Evolutionary conservation across 371 early-diverging fungal species (phyloP).

Genomic region (Zychaea mexicana): DNA sequence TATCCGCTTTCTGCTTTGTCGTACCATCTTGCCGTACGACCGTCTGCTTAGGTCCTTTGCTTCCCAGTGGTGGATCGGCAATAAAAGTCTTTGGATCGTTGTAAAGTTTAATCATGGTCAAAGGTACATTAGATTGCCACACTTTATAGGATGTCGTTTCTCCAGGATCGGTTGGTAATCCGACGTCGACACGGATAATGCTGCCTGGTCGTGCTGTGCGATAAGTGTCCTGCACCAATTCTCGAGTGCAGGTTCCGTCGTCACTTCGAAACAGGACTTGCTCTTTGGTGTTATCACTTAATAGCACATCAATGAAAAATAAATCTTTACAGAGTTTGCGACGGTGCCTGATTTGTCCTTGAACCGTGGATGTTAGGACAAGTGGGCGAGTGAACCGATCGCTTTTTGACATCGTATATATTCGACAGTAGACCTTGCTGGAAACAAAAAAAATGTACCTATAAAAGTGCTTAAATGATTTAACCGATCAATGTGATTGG

Average conservation of each 20-base stretch:
- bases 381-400: conserved; percentile 9
- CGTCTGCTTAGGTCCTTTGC: conserved; percentile 18
- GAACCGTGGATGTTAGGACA: neutral
- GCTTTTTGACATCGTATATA: neutral
- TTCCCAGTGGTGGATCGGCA: conserved; percentile 47
- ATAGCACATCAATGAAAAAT: conserved; percentile 55
- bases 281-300: conserved; percentile 25
- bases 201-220: conserved; percentile 41
- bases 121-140: conserved; percentile 42
- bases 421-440: neutral
- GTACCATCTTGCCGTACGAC: conserved; percentile 18
- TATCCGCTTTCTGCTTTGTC: conserved; percentile 17
- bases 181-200: conserved; percentile 29
- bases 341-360: conserved; percentile 50
- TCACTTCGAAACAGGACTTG: conserved; percentile 56
- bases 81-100: conserved; percentile 28
- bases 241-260: conserved; percentile 29
- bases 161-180: conserved; percentile 30
- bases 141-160: conserved; percentile 44
- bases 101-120: conserved; percentile 35
- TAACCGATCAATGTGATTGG: too few relatives aligned
- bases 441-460: too few relatives aligned
- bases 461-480: too few relatives aligned
- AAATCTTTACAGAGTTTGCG: conserved; percentile 44
- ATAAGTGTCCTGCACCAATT: conserved; percentile 29